These are phyloP conservation scores for Cairneyella variabilis DNA, from an alignment of 495 filamentous ascomycete genomes.

Conservation along the genomic window DNA sequence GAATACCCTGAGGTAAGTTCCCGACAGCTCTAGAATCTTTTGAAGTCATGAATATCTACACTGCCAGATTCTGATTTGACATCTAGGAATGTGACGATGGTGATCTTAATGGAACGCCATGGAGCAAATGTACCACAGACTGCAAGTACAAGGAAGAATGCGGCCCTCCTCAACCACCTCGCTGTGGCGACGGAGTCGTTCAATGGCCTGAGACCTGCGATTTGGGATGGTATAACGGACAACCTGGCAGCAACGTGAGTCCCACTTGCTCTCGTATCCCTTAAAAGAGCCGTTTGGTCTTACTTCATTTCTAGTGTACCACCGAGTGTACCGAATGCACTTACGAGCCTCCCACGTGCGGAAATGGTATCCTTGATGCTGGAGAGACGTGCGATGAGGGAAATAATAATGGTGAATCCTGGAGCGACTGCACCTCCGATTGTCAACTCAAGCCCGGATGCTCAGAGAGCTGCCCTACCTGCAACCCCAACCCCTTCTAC, in stretches of 20 bases:
- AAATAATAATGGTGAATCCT: slow-evolving; percentile 3
- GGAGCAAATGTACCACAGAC: slow-evolving; percentile 1
- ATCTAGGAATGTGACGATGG: slow-evolving; percentile 9
- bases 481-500: slow-evolving; percentile 13
- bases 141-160: slow-evolving; percentile 5
- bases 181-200: slow-evolving; percentile 3
- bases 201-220: slow-evolving; percentile 1
- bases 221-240: neutral
- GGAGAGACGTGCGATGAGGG: slow-evolving; percentile 11
- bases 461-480: slow-evolving; percentile 2
- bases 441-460: slow-evolving; percentile 1
- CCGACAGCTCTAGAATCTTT: neutral
- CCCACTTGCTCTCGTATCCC: too few relatives aligned
- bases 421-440: neutral
- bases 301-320: slow-evolving; percentile 1
- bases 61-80: neutral
- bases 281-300: neutral
- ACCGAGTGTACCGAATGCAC: slow-evolving; percentile 5
- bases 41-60: neutral
- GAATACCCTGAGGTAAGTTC: slow-evolving; percentile 1
- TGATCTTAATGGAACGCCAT: neutral
- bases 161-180: neutral
- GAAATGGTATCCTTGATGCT: slow-evolving; percentile 1
- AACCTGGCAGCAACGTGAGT: neutral
- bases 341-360: neutral